These are phyloP conservation scores for Westerdykella aurantiaca DNA, from an alignment of 2,329 filamentous ascomycete species.

Conservation along the genomic window DNA sequence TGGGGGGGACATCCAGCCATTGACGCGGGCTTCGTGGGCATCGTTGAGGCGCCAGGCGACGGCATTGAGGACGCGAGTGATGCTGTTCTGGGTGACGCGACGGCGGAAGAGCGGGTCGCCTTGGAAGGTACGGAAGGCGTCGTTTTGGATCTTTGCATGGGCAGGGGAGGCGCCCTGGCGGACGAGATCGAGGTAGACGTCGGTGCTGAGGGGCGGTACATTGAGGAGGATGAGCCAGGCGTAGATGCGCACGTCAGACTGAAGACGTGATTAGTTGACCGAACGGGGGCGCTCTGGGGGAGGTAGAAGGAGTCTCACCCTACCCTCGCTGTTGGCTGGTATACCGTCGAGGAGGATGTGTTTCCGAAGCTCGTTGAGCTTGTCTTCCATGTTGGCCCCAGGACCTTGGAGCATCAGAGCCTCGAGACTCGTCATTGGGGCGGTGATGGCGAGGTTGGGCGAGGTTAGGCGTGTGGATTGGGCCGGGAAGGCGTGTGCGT, in stretches of 20 bases:
- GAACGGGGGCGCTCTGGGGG: background rate
- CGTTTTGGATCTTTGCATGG: slow-evolving; percentile 96
- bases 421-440: slow-evolving; percentile 52
- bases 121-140: slow-evolving; percentile 93
- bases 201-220: slow-evolving; percentile 75
- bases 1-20: slow-evolving; percentile 47
- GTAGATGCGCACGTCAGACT: slow-evolving; percentile 93
- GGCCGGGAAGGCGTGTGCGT: no score
- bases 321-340: slow-evolving; percentile 72
- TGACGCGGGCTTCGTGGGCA: slow-evolving; percentile 55
- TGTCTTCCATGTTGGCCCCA: slow-evolving; percentile 60
- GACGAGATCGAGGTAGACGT: slow-evolving; percentile 82
- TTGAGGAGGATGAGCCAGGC: slow-evolving; percentile 93
- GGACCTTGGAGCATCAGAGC: slow-evolving; percentile 75
- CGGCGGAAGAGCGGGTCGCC: slow-evolving; percentile 96
- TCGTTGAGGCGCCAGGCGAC: slow-evolving; percentile 92
- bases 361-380: slow-evolving; percentile 64
- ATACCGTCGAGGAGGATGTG: slow-evolving; percentile 71
- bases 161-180: slow-evolving; percentile 90
- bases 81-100: slow-evolving; percentile 87
- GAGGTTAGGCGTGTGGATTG: no score
- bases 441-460: no score
- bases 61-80: slow-evolving; percentile 91
- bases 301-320: slow-evolving; percentile 49
- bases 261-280: slow-evolving; percentile 6